A percentile compares a stretch with the other conserved stretches of the same genome.
Evolutionary conservation across 768 basidiomycete genomes (phyloP).

Genomic region (Mycena capillaripes): DNA sequence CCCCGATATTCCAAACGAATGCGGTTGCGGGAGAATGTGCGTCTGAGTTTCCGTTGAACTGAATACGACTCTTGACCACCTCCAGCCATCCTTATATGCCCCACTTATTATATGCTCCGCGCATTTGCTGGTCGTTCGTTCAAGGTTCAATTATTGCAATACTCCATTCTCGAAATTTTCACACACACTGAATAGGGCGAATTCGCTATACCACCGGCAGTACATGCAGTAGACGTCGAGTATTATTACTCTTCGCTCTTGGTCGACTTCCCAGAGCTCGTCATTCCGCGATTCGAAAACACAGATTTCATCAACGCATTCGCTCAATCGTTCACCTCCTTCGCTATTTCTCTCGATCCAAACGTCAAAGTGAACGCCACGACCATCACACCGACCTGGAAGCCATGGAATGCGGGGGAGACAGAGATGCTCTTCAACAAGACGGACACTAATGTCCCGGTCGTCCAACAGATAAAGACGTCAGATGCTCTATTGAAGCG

Average conservation of each 20-base stretch:
- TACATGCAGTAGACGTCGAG: constrained; percentile 40
- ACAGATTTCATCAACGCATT: constrained; percentile 45
- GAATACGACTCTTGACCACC: not conserved
- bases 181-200: not conserved
- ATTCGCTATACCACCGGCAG: constrained; percentile 23
- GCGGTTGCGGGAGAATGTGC: constrained; percentile 29
- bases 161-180: not conserved
- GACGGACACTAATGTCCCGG: not conserved
- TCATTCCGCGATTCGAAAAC: not conserved
- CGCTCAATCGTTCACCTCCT: constrained; percentile 36
- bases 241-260: constrained; percentile 35
- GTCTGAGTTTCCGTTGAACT: not conserved
- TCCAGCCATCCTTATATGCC: constrained; percentile 49
- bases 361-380: constrained; percentile 2
- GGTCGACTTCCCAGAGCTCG: not conserved
- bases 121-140: constrained; percentile 43
- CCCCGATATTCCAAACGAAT: not conserved
- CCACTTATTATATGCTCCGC: constrained; percentile 43
- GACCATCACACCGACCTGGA: constrained; percentile 18
- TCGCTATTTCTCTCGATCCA: constrained; percentile 21
- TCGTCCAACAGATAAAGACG: not conserved
- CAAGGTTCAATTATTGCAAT: constrained; percentile 40
- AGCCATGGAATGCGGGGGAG: not conserved
- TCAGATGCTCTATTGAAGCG: not conserved
- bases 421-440: constrained; percentile 18